Percentiles rank a stretch among this genome's conserved stretches.
Evolutionary conservation across 1,284 basidiomycete species (phyloP).

Genomic region (Thelephora terrestris): DNA sequence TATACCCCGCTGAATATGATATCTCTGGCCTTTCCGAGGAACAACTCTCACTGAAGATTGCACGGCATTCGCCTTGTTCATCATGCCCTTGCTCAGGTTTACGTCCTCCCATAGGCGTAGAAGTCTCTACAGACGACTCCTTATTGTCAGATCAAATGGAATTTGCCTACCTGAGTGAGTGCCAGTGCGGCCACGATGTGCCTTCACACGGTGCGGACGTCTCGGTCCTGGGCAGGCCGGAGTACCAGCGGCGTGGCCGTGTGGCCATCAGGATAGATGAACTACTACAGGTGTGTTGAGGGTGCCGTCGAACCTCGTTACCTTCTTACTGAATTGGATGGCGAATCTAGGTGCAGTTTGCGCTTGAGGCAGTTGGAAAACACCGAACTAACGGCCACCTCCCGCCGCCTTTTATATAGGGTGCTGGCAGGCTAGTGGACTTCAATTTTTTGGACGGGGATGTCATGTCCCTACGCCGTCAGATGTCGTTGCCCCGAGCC

Average conservation of each 20-base stretch:
- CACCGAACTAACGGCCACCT: neutral
- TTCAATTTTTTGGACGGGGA: conserved; percentile 68
- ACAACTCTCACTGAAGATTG: conserved; percentile 57
- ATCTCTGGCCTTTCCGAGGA: conserved; percentile 35
- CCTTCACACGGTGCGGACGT: conserved; percentile 62
- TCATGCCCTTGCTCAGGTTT: conserved; percentile 57
- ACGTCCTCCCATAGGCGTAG: conserved; percentile 48
- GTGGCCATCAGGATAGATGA: conserved; percentile 82
- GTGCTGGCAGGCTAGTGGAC: conserved; percentile 64
- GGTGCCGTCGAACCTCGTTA: conserved; percentile 6
- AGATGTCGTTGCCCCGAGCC: conserved; percentile 45
- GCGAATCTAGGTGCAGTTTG: too few relatives aligned
- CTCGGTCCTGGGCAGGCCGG: conserved; percentile 40
- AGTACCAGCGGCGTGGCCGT: conserved; percentile 61
- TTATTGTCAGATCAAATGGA: conserved; percentile 30
- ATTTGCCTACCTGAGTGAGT: conserved; percentile 54
- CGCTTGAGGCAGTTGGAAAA: too few relatives aligned
- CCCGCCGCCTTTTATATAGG: conserved; percentile 32
- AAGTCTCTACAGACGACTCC: conserved; percentile 46
- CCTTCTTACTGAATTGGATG: too few relatives aligned
- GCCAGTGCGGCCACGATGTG: conserved; percentile 69
- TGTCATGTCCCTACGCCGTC: conserved; percentile 60
- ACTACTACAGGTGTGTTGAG: conserved; percentile 55
- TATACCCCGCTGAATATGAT: conserved; percentile 52
- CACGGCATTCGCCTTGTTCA: conserved; percentile 59